phyloP scores from a whole-genome alignment of 2,329 filamentous ascomycete species.

The Elsinoe australis region DNA sequence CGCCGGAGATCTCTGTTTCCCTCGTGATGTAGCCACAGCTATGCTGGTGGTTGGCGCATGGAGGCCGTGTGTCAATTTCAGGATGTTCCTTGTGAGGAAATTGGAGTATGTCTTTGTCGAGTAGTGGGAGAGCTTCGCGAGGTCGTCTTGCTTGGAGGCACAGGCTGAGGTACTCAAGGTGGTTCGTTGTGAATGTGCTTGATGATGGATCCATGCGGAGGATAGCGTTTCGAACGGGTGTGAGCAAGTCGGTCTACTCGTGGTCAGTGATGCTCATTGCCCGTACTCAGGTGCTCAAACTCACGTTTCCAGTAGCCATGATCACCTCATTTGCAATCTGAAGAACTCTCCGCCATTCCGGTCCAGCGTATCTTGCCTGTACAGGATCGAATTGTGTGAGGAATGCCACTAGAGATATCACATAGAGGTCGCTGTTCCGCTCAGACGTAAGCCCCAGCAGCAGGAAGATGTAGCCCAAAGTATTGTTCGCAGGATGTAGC shows the following conservation, averaged over 20 bases:
- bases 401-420: slow-evolving; percentile 35
- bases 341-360: slow-evolving; percentile 41
- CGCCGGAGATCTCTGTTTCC: slow-evolving; percentile 50
- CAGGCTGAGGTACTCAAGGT: slow-evolving; percentile 51
- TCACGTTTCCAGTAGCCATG: slow-evolving; percentile 2
- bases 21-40: slow-evolving; percentile 54
- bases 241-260: slow-evolving; percentile 23
- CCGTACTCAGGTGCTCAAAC: background rate
- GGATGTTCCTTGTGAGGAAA: slow-evolving; percentile 43
- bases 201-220: slow-evolving; percentile 59
- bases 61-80: slow-evolving; percentile 34
- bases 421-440: slow-evolving; percentile 35
- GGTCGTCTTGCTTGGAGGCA: slow-evolving; percentile 50
- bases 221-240: slow-evolving; percentile 46
- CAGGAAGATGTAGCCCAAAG: slow-evolving; percentile 51
- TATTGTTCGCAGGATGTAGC: slow-evolving; percentile 51
- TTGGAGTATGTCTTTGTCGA: slow-evolving; percentile 60
- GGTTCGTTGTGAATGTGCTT: slow-evolving; percentile 57
- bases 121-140: slow-evolving; percentile 50
- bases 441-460: slow-evolving; percentile 39
- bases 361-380: slow-evolving; percentile 49
- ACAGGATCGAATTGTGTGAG: slow-evolving; percentile 44
- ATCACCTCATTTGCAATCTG: slow-evolving; percentile 13
- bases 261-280: background rate
- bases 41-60: slow-evolving; percentile 36